A percentile compares a stretch with the other conserved stretches of the same genome.
Conservation (phyloP, 116 monocot species). For the Papilionanthe hybrid region DNA sequence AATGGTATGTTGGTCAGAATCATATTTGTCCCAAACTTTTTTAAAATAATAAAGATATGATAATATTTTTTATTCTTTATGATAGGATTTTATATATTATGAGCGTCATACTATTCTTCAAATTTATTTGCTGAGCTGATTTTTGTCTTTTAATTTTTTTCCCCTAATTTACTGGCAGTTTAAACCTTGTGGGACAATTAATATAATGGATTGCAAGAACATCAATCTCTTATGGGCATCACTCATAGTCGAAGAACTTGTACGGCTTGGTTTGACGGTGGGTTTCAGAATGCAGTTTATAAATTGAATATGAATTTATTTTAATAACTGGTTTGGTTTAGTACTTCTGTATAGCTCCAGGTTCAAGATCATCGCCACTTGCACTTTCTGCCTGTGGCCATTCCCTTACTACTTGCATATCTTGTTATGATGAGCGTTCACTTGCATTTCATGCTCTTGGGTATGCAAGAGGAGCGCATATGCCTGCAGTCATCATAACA, state of each 20-base stretch:
- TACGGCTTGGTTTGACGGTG: constrained; percentile 85
- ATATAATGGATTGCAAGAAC: constrained; percentile 45
- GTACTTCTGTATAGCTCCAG: constrained; percentile 99
- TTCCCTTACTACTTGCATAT: constrained; percentile 71
- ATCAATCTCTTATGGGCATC: constrained; percentile 85
- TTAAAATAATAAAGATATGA: neutral
- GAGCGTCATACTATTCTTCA: neutral
- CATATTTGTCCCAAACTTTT: neutral
- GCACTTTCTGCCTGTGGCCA: constrained; percentile 72
- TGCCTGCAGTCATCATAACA: constrained; percentile 82
- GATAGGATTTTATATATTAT: neutral
- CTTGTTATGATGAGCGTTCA: constrained; percentile 92
- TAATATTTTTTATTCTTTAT: neutral
- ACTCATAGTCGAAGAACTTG: constrained; percentile 89
- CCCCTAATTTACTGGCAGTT: constrained; percentile 23
- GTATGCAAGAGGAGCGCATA: constrained; percentile 63
- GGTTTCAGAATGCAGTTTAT: constrained; percentile 9
- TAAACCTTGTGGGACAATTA: constrained; percentile 13
- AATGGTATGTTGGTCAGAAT: neutral
- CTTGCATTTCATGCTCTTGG: constrained; percentile 94
- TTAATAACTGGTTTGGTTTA: constrained; percentile 31
- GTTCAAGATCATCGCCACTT: constrained; percentile 96
- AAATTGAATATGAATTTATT: constrained; percentile 12
- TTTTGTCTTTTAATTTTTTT: neutral
- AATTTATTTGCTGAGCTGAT: neutral